A percentile compares a stretch with the other conserved stretches of the same genome.
phyloP scores from a whole-genome alignment of 441 rosid genomes.

The Adansonia gregorii region DNA sequence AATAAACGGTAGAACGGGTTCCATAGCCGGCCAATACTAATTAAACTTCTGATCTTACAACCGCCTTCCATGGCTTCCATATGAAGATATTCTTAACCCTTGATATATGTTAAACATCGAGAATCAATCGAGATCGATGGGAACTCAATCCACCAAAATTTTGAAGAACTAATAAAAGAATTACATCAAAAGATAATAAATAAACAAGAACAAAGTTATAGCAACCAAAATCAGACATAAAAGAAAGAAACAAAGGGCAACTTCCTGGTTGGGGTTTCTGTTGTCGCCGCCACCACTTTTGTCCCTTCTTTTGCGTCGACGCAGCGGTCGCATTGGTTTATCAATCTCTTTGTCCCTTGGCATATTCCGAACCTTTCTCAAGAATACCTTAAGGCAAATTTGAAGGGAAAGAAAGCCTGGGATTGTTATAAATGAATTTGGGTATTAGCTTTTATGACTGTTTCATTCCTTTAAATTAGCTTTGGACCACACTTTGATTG shows the following conservation, averaged over 20 bases:
- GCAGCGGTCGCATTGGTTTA: slow-evolving; percentile 5
- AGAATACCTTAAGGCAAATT: too few species aligned
- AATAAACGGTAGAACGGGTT: too few species aligned
- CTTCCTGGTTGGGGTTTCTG: neutral
- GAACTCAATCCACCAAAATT: too few species aligned
- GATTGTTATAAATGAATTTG: neutral
- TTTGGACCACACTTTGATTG: too few species aligned
- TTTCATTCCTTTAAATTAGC: too few species aligned
- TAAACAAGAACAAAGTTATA: neutral
- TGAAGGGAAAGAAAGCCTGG: neutral
- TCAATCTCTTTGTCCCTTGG: slow-evolving; percentile 21
- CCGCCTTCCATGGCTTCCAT: too few species aligned
- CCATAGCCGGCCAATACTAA: too few species aligned
- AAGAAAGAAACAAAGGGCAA: neutral
- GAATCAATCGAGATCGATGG: too few species aligned
- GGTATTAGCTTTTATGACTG: neutral
- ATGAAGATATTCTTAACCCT: too few species aligned
- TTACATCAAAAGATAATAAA: neutral
- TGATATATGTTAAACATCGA: too few species aligned
- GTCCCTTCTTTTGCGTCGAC: neutral
- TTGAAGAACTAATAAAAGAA: too few species aligned
- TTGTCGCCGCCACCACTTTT: neutral
- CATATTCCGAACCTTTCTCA: neutral
- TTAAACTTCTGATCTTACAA: too few species aligned
- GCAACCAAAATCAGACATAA: neutral